Conservation (phyloP, 179 eudicot species). For the Carnegiea gigantea region DNA sequence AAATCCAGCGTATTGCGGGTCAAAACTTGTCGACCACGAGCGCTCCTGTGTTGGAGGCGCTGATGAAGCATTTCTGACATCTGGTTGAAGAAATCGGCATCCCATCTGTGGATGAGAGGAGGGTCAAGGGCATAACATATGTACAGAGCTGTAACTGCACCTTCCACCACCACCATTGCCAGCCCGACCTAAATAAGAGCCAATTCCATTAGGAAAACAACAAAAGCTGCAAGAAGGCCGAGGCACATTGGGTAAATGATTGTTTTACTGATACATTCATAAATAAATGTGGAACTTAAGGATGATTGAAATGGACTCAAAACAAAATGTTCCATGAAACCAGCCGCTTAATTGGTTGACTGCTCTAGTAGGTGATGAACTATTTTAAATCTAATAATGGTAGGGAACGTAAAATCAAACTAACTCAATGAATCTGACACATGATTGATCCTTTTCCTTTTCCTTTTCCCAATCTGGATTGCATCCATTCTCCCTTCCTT, state of each 20-base stretch:
- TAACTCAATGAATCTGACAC: too few relatives aligned
- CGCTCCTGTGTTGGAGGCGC: slow-evolving; percentile 86
- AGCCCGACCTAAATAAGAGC: slow-evolving; percentile 59
- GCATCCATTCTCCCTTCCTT: too few relatives aligned
- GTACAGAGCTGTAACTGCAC: slow-evolving; percentile 87
- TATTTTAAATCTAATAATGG: too few relatives aligned
- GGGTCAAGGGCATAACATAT: slow-evolving; percentile 91
- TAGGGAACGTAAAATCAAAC: too few relatives aligned
- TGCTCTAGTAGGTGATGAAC: neutral
- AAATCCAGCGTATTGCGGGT: slow-evolving; percentile 47
- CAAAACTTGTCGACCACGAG: slow-evolving; percentile 70
- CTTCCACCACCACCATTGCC: slow-evolving; percentile 93
- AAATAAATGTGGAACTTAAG: neutral
- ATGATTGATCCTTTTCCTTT: too few relatives aligned
- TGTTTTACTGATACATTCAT: too few relatives aligned
- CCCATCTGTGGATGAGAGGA: slow-evolving; percentile 72
- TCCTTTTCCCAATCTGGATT: too few relatives aligned
- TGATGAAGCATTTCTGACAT: slow-evolving; percentile 84
- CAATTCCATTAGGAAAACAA: neutral
- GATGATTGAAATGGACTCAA: neutral
- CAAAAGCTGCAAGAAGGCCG: too few relatives aligned
- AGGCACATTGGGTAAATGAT: neutral
- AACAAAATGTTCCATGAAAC: too few relatives aligned
- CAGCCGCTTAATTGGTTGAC: neutral
- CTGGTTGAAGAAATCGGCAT: slow-evolving; percentile 64